Conservation (phyloP, 2,329 filamentous ascomycete genomes). For the Cercospora canescens region DNA sequence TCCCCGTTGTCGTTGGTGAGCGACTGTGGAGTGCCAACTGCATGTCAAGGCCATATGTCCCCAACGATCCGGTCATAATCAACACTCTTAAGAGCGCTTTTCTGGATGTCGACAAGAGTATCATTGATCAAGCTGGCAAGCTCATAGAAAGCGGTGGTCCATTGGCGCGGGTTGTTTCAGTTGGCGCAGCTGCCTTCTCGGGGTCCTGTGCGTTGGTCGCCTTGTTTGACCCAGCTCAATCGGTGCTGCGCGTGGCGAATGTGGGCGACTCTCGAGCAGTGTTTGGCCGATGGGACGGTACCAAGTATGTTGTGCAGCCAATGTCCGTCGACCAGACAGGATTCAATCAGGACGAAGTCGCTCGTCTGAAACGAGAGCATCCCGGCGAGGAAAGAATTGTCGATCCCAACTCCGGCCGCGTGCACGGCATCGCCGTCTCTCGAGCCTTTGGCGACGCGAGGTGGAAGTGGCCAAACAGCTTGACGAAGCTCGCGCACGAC, state of each 20-base stretch:
- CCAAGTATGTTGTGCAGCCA: constrained; percentile 53
- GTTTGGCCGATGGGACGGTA: constrained; percentile 53
- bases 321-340: constrained; percentile 68
- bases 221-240: constrained; percentile 57
- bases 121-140: constrained; percentile 29
- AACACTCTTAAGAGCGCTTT: constrained; percentile 43
- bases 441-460: constrained; percentile 68
- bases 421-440: constrained; percentile 63
- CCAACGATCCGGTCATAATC: constrained; percentile 34
- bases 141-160: constrained; percentile 20
- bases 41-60: constrained; percentile 24
- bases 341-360: constrained; percentile 59
- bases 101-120: constrained; percentile 40
- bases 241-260: constrained; percentile 62
- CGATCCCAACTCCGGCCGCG: constrained; percentile 54
- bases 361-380: constrained; percentile 57
- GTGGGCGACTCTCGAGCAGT: constrained; percentile 69
- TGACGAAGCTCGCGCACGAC: constrained; percentile 47
- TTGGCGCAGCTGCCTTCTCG: constrained; percentile 43
- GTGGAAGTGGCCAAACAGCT: constrained; percentile 64
- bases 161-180: constrained; percentile 22
- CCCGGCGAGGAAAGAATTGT: constrained; percentile 66
- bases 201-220: constrained; percentile 67
- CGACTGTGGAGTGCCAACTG: constrained; percentile 23
- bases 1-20: constrained; percentile 28